A percentile compares a stretch with the other conserved stretches of the same genome.
These are phyloP conservation scores for Stereum hirsutum DNA, from an alignment of 1,284 basidiomycete species.

Conservation along the genomic window DNA sequence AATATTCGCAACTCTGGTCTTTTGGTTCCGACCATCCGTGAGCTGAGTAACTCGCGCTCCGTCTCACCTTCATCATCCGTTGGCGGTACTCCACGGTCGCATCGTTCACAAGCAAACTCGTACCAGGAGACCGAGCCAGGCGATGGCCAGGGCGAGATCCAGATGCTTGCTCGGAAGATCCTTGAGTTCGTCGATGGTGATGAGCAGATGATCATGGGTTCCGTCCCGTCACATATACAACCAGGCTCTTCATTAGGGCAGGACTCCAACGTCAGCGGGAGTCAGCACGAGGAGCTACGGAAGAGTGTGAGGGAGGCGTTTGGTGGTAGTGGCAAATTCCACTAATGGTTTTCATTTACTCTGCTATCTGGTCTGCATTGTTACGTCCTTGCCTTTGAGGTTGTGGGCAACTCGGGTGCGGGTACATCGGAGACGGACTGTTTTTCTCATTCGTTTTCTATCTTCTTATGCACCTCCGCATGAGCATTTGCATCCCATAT, in stretches of 20 bases:
- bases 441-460: neutral
- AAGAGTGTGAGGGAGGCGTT: conserved; percentile 76
- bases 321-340: conserved; percentile 23
- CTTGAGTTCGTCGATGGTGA: conserved; percentile 79
- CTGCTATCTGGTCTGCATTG: neutral
- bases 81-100: conserved; percentile 63
- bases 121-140: conserved; percentile 77
- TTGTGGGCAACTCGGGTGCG: neutral
- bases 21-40: conserved; percentile 78
- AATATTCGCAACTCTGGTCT: conserved; percentile 81
- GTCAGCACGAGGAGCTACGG: conserved; percentile 69
- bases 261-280: conserved; percentile 43
- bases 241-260: conserved; percentile 39
- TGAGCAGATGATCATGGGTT: conserved; percentile 46
- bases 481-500: neutral
- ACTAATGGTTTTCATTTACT: neutral
- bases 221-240: conserved; percentile 54
- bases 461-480: neutral
- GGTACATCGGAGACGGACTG: neutral
- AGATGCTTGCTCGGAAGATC: conserved; percentile 76
- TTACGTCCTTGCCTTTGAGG: neutral
- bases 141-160: conserved; percentile 83
- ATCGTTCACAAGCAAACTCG: conserved; percentile 58
- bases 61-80: conserved; percentile 63
- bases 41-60: conserved; percentile 68